Conservation (phyloP, 345 rosid genomes). For the Ceriops zippeliana region DNA sequence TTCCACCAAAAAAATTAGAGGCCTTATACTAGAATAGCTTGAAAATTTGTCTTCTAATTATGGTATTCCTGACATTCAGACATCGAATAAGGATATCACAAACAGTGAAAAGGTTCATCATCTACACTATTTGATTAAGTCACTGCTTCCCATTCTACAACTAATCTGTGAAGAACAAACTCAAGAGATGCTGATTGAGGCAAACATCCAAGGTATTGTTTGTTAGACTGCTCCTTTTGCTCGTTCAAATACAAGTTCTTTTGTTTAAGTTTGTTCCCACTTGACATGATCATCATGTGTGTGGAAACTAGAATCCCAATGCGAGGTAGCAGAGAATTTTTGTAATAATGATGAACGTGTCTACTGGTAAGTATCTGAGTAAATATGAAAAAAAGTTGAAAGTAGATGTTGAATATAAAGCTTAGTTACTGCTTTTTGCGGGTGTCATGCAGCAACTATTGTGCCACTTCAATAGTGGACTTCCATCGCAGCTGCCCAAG, state of each 20-base stretch:
- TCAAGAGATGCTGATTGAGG: slow-evolving; percentile 55
- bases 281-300: slow-evolving; percentile 15
- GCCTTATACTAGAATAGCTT: no score
- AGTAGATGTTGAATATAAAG: background rate
- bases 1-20: no score
- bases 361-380: slow-evolving; percentile 52
- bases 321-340: slow-evolving; percentile 35
- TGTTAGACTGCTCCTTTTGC: background rate
- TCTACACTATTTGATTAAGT: slow-evolving; percentile 47
- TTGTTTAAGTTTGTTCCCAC: slow-evolving; percentile 5
- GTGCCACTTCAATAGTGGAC: slow-evolving; percentile 86
- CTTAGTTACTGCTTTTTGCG: background rate
- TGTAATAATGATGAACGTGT: slow-evolving; percentile 66
- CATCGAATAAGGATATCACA: slow-evolving; percentile 45
- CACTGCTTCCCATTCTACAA: slow-evolving; percentile 56
- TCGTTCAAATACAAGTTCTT: background rate
- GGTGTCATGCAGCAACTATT: slow-evolving; percentile 58
- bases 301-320: slow-evolving; percentile 19
- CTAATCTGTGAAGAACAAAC: slow-evolving; percentile 49
- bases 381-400: background rate
- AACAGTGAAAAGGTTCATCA: slow-evolving; percentile 46
- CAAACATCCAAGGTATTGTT: slow-evolving; percentile 46
- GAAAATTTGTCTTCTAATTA: background rate
- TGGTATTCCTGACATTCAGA: slow-evolving; percentile 36
- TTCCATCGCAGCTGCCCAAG: slow-evolving; percentile 75